Conservation (phyloP, 768 basidiomycete genomes). For the Paxillus rubicundulus region DNA sequence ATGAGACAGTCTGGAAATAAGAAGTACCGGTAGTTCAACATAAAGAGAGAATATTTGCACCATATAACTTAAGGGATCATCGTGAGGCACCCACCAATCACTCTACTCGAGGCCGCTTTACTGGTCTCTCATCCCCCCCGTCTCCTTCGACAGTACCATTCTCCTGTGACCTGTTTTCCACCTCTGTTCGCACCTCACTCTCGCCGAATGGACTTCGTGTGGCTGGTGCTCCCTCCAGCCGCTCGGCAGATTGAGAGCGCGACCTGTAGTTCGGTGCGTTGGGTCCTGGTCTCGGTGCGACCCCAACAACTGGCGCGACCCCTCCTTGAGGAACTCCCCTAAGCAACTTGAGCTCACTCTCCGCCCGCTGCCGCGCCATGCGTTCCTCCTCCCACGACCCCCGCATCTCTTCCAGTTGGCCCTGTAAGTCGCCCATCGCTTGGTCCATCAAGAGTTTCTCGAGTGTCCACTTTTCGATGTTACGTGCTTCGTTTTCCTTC, state of each 20-base stretch:
- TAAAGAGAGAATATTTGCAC: slow-evolving; percentile 2
- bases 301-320: slow-evolving; percentile 1
- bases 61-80: not conserved
- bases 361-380: slow-evolving; percentile 52
- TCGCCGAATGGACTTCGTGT: slow-evolving; percentile 11
- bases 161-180: slow-evolving; percentile 18
- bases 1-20: not conserved
- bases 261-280: slow-evolving; percentile 9
- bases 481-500: slow-evolving; percentile 86
- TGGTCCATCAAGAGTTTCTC: slow-evolving; percentile 92
- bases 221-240: slow-evolving; percentile 16
- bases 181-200: slow-evolving; percentile 22
- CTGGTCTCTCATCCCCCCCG: slow-evolving; percentile 24
- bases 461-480: slow-evolving; percentile 91
- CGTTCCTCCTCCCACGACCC: slow-evolving; percentile 82
- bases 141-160: slow-evolving; percentile 14
- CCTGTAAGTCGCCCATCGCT: slow-evolving; percentile 83
- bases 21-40: not conserved
- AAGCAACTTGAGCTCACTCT: slow-evolving; percentile 62
- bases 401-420: slow-evolving; percentile 79
- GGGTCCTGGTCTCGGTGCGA: slow-evolving; percentile 11
- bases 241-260: slow-evolving; percentile 30
- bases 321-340: slow-evolving; percentile 34
- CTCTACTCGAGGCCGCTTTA: slow-evolving; percentile 33
- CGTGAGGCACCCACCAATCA: slow-evolving; percentile 10